Base-by-base conservation (phyloP, 441 rosid genomes). In the Mallotus japonicus region DNA sequence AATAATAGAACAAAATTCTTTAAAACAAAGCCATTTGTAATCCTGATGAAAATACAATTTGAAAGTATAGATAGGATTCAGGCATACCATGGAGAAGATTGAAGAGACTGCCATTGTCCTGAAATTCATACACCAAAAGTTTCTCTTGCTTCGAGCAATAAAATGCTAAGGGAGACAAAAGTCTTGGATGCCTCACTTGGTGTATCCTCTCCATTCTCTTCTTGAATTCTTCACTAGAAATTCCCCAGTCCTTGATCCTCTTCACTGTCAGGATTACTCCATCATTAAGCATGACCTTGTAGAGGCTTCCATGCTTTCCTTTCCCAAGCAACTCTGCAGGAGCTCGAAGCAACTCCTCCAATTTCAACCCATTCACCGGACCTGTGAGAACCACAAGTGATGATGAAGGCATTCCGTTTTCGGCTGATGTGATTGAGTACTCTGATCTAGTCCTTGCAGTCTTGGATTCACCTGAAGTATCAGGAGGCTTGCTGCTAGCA, bases 121-220 rank as follows among this genome's bases (percentile, higher is more conserved):
- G 89, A 75, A 78, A 87, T 71, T 87, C 85, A 56, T 83, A 81
- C 8, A 81, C 86, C 79, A 86, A 37, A 72, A 87, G 89, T 83
- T 85, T 89, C 82, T 88, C 95, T 69, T 84, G 79, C 63, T 77
- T 67, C 37, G 92, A 86, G 77, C 88, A 85, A 62, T 90, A 90
- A 72, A 79, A 83, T 1, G 92, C 89, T 2, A 84, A 28, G 10
- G 86, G 73, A n/a, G 87, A 65, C 77, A 88, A 53, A 5, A 82
- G 77, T 62, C 79, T 83, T 16, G 82, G 87, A 74, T 86, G 87
- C 86, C 75, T 83, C 28, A 24, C 83, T 53, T 70, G 83, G 73
- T 81, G 81, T 6, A 86, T 70, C 72, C 75, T 85, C 76, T 73
- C 75, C 83, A 89, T 83, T 75, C 88, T 78, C 34, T 70, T 79